These are phyloP conservation scores for Eucalyptus camaldulensis DNA, from an alignment of 345 rosid genomes.

Conservation along the genomic window DNA sequence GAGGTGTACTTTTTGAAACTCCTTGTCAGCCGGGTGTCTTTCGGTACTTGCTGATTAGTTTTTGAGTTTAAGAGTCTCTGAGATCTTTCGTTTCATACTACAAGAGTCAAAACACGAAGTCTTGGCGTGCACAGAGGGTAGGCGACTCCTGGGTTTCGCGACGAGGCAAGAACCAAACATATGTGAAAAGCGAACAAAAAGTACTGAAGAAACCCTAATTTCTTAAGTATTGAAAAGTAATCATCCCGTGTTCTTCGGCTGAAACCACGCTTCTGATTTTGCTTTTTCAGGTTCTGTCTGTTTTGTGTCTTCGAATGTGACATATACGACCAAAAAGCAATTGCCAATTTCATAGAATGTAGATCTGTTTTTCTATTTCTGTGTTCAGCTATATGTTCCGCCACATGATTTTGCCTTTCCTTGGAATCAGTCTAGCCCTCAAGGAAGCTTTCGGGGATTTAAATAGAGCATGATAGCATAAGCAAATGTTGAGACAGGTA, in stretches of 20 bases:
- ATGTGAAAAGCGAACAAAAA: neutral
- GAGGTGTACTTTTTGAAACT: neutral
- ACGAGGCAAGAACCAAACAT: neutral
- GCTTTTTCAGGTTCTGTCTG: neutral
- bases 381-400: neutral
- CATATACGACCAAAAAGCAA: neutral
- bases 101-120: neutral
- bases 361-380: neutral
- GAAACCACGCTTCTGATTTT: neutral
- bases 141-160: neutral
- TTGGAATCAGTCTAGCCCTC: neutral
- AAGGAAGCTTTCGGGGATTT: neutral
- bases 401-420: neutral
- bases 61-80: neutral
- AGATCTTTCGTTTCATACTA: neutral
- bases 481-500: neutral
- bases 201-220: neutral
- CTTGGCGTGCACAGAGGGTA: neutral
- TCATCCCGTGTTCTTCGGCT: neutral
- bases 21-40: neutral
- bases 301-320: neutral
- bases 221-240: neutral
- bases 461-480: neutral
- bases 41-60: neutral
- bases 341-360: neutral